Evolutionary conservation across 164 flowering plant genomes (phyloP).

Genomic region (Stephania japonica): DNA sequence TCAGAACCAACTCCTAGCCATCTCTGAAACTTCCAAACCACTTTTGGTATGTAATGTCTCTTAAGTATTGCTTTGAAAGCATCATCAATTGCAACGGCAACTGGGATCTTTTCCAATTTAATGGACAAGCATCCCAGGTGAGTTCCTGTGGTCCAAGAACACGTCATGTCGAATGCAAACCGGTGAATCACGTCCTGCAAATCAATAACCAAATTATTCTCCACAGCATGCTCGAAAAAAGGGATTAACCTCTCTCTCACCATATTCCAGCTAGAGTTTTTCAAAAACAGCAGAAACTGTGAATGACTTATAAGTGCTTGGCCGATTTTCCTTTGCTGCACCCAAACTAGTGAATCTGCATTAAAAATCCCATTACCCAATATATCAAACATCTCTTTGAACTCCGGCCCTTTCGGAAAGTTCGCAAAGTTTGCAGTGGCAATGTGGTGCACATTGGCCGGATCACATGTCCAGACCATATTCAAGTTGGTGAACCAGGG

Average conservation of each 20-base stretch:
- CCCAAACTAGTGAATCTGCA: background rate
- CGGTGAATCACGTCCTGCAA: background rate
- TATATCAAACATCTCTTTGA: conserved; percentile 6
- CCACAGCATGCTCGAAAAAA: background rate
- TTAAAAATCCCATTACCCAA: conserved; percentile 4
- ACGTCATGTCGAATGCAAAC: background rate
- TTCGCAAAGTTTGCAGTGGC: conserved; percentile 1
- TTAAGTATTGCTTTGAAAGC: background rate
- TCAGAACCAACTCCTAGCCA: background rate
- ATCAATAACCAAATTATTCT: background rate
- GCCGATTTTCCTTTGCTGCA: background rate
- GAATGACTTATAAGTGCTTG: background rate
- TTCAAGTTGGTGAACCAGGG: background rate
- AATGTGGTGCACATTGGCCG: background rate
- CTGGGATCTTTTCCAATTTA: background rate
- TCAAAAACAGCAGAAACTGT: background rate
- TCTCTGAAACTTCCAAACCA: conserved; percentile 4
- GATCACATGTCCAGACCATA: conserved; percentile 7
- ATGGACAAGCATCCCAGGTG: background rate
- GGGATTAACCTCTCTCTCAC: background rate
- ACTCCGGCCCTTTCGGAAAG: conserved; percentile 8
- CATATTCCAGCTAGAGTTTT: background rate
- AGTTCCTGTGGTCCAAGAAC: background rate
- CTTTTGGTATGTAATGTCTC: background rate
- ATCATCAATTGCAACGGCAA: background rate